A percentile compares a stretch with the other conserved stretches of the same genome.
Conservation (phyloP, 148 eudicot genomes). For the Silene conica region DNA sequence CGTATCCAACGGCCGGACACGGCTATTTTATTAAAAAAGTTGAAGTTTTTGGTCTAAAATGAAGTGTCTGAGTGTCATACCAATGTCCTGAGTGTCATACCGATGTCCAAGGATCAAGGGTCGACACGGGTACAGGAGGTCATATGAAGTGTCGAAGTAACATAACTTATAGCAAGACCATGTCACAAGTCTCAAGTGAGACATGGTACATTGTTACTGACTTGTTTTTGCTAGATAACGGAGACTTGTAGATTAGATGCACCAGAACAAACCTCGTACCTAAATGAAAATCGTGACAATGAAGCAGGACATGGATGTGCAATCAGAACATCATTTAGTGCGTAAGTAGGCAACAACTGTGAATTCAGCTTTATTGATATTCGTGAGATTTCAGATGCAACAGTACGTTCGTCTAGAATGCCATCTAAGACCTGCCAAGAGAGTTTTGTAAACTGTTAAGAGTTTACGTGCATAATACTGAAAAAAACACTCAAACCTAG, state of each 20-base stretch:
- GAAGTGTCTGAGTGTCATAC: too few species aligned
- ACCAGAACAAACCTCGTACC: conserved; percentile 28
- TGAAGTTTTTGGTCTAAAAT: too few species aligned
- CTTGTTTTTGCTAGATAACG: background rate
- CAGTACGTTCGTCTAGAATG: conserved; percentile 50
- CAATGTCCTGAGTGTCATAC: too few species aligned
- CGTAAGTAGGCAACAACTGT: conserved; percentile 41
- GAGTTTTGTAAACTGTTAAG: background rate
- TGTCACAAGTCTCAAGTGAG: background rate
- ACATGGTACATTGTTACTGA: background rate
- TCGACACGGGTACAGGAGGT: too few species aligned
- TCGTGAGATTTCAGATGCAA: conserved; percentile 66
- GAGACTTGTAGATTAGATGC: background rate
- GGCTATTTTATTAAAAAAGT: too few species aligned
- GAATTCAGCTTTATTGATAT: conserved; percentile 64
- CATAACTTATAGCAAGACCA: too few species aligned
- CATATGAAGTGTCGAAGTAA: too few species aligned
- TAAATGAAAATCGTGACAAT: conserved; percentile 83
- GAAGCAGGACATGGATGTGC: conserved; percentile 92
- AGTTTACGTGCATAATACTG: background rate
- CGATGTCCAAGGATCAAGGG: too few species aligned
- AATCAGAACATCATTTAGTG: conserved; percentile 77
- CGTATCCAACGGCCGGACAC: too few species aligned
- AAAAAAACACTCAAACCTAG: too few species aligned
- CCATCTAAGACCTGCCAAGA: conserved; percentile 53